phyloP scores from a whole-genome alignment of 805 yeast genomes.

The Candida ascalaphidarum region DNA sequence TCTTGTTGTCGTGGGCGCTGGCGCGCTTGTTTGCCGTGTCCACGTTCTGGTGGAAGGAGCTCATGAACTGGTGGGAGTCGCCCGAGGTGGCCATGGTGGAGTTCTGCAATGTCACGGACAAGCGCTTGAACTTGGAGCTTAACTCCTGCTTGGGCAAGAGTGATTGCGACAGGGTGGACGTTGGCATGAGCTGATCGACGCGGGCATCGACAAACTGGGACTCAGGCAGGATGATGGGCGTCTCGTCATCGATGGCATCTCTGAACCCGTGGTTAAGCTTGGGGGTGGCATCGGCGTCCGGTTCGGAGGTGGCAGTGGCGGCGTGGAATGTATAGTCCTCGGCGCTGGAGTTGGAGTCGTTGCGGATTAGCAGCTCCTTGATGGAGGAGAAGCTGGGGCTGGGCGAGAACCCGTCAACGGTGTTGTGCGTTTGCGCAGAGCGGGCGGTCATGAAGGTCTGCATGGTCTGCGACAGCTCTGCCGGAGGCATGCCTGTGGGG shows the following conservation, averaged over 20 bases:
- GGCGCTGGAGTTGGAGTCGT: slow-evolving; percentile 5
- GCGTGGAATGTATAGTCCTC: slow-evolving; percentile 1
- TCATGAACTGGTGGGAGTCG: slow-evolving; percentile 33
- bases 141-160: slow-evolving; percentile 24
- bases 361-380: slow-evolving; percentile 20
- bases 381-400: slow-evolving; percentile 26
- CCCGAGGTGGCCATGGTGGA: slow-evolving; percentile 19
- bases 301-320: neutral
- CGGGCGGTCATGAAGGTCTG: slow-evolving; percentile 20
- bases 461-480: slow-evolving; percentile 17
- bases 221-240: slow-evolving; percentile 14
- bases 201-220: too few species aligned
- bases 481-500: slow-evolving; percentile 1
- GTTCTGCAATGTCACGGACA: slow-evolving; percentile 27
- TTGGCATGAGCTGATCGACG: too few species aligned
- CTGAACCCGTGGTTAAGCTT: slow-evolving; percentile 7
- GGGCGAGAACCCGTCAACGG: neutral
- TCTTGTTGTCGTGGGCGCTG: slow-evolving; percentile 3
- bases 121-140: slow-evolving; percentile 25
- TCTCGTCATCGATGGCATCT: slow-evolving; percentile 17
- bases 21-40: slow-evolving; percentile 13
- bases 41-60: slow-evolving; percentile 30
- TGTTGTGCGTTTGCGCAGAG: slow-evolving; percentile 1
- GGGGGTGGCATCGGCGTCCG: slow-evolving; percentile 24
- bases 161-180: neutral